Base-by-base conservation (phyloP, 148 eudicot species). In the Gaultheria prostrata region DNA sequence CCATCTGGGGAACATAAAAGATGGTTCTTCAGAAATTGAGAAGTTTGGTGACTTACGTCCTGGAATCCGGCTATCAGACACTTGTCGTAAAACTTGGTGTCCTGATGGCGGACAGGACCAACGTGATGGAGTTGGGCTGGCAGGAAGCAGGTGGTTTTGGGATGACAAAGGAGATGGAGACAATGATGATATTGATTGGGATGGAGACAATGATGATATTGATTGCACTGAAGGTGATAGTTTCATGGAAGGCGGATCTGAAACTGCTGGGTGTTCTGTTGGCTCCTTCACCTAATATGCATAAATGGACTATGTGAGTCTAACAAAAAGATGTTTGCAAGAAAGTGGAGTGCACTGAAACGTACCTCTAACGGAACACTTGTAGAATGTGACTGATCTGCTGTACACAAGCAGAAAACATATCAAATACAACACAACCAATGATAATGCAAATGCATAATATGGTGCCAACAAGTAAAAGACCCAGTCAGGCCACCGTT, bases 21-120 rank as follows among this genome's bases (percentile, higher is more conserved):
- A 86, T 54, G 87, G 77, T 63, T 89, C 96, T 84, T 91, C 98
- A 15, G 89, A 86, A 61, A 89, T 86, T 46, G 93, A 93, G 67
- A 86, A 87, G 76, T 88, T 90, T 6, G 96, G 95, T 46, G 99
- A 94, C 84, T 89, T 97, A 57, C 87, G 85, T 74, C 85, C 93
- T 33, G 92, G 91, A 80, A 92, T 87, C 26, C 85, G 97, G 86
- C 89, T 87, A 85, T 90, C 94, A 26, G 95, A 93, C 78, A 86
- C 91, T 85, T 89, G 97, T 35, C 90, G 90, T 45, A 83, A 15
- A 56, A 88, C 86, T 35, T 85, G 88, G 63, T 84, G 86, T 39
- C 90, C 90, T 74, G 97, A 93, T 54, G 97, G 93, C 61, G 82
- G 85, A 75, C 74, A 87, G 14, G 87, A 78, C 93, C 92, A 88